Percentiles rank a stretch among this genome's conserved stretches.
Conservation (phyloP, 371 early-diverging fungal genomes). For the Haplosporangium sp. region DNA sequence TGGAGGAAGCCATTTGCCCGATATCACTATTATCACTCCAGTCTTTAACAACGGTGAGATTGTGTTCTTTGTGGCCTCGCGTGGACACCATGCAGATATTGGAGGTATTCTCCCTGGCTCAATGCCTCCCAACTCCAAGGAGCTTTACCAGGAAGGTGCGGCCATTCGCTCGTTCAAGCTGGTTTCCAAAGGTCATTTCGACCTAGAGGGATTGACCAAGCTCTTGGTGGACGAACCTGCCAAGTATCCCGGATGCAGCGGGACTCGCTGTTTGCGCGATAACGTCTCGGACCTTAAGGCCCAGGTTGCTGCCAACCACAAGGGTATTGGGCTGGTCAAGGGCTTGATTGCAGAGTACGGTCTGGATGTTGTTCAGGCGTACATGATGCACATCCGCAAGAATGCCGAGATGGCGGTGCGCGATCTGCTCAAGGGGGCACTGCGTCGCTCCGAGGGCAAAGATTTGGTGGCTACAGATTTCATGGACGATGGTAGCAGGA, state of each 20-base stretch:
- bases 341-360: slow-evolving; percentile 87
- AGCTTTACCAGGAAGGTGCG: slow-evolving; percentile 95
- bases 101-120: slow-evolving; percentile 88
- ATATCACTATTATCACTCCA: slow-evolving; percentile 97
- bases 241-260: slow-evolving; percentile 86
- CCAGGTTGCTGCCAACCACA: slow-evolving; percentile 96
- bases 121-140: slow-evolving; percentile 87
- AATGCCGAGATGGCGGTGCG: slow-evolving; percentile 93
- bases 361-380: slow-evolving; percentile 90
- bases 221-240: slow-evolving; percentile 85
- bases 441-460: slow-evolving; percentile 56
- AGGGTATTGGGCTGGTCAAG: slow-evolving; percentile 88
- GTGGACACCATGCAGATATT: slow-evolving; percentile 98
- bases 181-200: slow-evolving; percentile 83
- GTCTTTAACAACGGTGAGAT: slow-evolving; percentile 87
- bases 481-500: slow-evolving; percentile 96
- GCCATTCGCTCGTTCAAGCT: slow-evolving; percentile 91
- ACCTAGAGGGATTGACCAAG: slow-evolving; percentile 78
- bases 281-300: slow-evolving; percentile 95
- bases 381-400: slow-evolving; percentile 87
- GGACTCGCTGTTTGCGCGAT: slow-evolving; percentile 87
- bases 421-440: slow-evolving; percentile 72
- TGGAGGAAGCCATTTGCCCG: slow-evolving; percentile 96
- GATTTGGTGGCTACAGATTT: slow-evolving; percentile 77
- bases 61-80: slow-evolving; percentile 94